These are phyloP conservation scores for Sugiyamaella chiloensis DNA, from an alignment of 805 yeast species.

Conservation along the genomic window DNA sequence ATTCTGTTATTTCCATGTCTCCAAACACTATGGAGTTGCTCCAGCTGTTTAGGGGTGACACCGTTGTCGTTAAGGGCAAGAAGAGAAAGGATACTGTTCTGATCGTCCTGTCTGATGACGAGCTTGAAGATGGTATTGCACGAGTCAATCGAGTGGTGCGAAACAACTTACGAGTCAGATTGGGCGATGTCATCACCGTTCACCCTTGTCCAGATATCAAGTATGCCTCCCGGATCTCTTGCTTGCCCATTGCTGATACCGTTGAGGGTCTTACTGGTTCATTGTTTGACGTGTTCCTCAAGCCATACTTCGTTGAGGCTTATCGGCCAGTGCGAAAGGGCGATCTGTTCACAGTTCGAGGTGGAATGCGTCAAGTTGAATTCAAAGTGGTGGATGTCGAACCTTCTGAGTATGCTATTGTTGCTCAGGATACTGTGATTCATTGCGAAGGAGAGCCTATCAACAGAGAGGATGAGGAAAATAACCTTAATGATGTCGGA, in stretches of 20 bases:
- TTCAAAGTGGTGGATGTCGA: slow-evolving; percentile 98
- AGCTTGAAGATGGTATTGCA: slow-evolving; percentile 92
- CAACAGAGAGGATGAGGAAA: slow-evolving; percentile 96
- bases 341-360: slow-evolving; percentile 92
- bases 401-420: slow-evolving; percentile 95
- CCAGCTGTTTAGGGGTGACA: slow-evolving; percentile 96
- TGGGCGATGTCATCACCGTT: slow-evolving; percentile 87
- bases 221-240: slow-evolving; percentile 91
- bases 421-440: slow-evolving; percentile 96
- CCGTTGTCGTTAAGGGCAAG: slow-evolving; percentile 95
- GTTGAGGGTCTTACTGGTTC: slow-evolving; percentile 98
- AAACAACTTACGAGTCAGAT: slow-evolving; percentile 87
- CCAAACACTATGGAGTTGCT: slow-evolving; percentile 92
- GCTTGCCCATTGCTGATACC: slow-evolving; percentile 95
- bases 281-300: slow-evolving; percentile 89
- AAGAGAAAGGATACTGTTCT: slow-evolving; percentile 96
- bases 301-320: slow-evolving; percentile 98
- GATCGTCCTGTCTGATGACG: slow-evolving; percentile 94
- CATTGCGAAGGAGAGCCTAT: slow-evolving; percentile 99
- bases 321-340: slow-evolving; percentile 98
- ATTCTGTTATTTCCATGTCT: slow-evolving; percentile 92
- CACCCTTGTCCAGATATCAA: slow-evolving; percentile 98
- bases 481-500: slow-evolving; percentile 93
- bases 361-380: slow-evolving; percentile 99
- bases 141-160: slow-evolving; percentile 94